These are phyloP conservation scores for Candida dajiaensis DNA, from an alignment of 805 yeast species.

Conservation along the genomic window DNA sequence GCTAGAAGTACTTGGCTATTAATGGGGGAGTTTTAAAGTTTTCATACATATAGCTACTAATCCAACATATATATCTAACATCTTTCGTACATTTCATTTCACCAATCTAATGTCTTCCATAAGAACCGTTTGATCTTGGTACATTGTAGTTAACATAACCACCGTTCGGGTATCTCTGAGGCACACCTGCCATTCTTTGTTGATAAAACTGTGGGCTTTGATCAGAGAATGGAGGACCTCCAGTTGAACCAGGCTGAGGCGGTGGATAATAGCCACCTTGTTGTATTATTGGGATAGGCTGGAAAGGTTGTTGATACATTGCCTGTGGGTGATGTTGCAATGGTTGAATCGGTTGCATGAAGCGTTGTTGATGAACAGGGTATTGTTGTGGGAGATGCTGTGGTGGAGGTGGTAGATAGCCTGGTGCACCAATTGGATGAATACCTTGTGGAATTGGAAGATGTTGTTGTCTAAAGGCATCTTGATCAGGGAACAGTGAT, in stretches of 20 bases:
- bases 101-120: not conserved
- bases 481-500: constrained; percentile 39
- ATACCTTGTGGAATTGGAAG: constrained; percentile 1
- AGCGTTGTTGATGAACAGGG: constrained; percentile 1
- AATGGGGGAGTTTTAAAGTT: no score
- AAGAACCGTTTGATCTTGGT: not conserved
- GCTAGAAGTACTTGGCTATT: no score
- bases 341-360: constrained; percentile 2
- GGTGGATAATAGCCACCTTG: constrained; percentile 10
- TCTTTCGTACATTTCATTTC: not conserved
- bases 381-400: constrained; percentile 5
- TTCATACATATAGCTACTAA: no score
- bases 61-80: not conserved
- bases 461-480: constrained; percentile 6
- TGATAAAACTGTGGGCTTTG: constrained; percentile 11
- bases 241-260: not conserved
- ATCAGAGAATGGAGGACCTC: constrained; percentile 2
- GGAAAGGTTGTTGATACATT: constrained; percentile 10
- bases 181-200: constrained; percentile 3
- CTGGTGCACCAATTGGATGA: not conserved
- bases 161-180: not conserved
- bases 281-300: constrained; percentile 18
- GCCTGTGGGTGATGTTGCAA: constrained; percentile 8
- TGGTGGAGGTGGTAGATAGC: not conserved
- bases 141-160: not conserved